Evolutionary conservation across 2,329 filamentous ascomycete species (phyloP), one percentile per base, ranked within the genome.

Genomic region (Fusarium sp.): DNA sequence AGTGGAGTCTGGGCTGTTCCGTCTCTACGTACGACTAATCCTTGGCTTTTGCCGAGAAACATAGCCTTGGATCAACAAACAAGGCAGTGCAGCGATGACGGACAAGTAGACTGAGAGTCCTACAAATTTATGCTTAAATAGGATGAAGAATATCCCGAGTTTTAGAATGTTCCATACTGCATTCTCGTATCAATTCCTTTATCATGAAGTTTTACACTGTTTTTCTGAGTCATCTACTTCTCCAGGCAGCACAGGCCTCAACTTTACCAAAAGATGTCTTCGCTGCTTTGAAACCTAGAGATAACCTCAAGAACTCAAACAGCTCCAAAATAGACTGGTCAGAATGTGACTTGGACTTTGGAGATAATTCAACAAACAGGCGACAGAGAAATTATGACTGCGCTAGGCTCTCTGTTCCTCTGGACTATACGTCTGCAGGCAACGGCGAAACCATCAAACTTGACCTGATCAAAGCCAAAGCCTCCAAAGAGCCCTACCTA

Each of bases 401-500:
- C 68, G 81, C 79, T 10, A 81, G 68, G n/a, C 66, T 85, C 22
- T 54, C 70, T 0, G 84, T 85, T 0, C 84, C 84, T 6, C 79
- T 85, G 7, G 84, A 85, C 69, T 85, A 86, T 56, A 80, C 79
- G 2, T 55, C 78, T 11, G n/a, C 48, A 3, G 58, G 75, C 35
- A 77, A 73, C 13, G 73, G 65, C 26, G 64, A 79, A 41, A 81
- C 76, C 1, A 63, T 84, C 11, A 58, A 70, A 1, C 75, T 85
- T 7, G 74, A 82, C 26, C 69, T 85, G 2, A 54, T 82, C 26
- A 81, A 71, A 24, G 70, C 80, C 14, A 78, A 79, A 3, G 82
- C 83, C 2, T 60, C 73, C 4, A 76, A 76, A 11, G 48, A 79
- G 39, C 79, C 81, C 0, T 77, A 74, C 5, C 80, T 80, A 35